Evolutionary conservation across 805 yeast genomes (phyloP).

Genomic region (Ogataea pini): DNA sequence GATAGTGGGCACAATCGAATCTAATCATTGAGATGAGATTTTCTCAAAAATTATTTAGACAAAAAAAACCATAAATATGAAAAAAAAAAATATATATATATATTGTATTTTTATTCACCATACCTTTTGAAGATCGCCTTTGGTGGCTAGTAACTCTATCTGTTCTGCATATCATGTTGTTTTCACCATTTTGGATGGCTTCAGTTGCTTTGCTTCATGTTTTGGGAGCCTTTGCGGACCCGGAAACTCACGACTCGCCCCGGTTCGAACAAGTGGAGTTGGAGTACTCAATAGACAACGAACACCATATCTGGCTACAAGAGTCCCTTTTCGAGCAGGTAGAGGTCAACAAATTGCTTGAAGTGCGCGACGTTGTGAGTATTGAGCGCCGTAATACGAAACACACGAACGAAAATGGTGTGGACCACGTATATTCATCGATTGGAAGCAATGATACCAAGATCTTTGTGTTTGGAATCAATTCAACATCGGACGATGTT

Average conservation of each 20-base stretch:
- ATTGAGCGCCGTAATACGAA: neutral
- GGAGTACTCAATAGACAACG: slow-evolving; percentile 1
- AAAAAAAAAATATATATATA: too few relatives aligned
- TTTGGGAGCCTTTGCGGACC: neutral
- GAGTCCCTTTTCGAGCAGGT: slow-evolving; percentile 2
- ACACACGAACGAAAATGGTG: neutral
- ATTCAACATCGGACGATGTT: slow-evolving; percentile 2
- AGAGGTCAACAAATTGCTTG: neutral
- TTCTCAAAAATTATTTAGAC: too few relatives aligned
- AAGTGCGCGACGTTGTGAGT: slow-evolving; percentile 1
- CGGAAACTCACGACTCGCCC: neutral
- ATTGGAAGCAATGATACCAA: slow-evolving; percentile 15
- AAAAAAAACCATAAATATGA: too few relatives aligned
- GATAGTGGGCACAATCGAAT: too few relatives aligned
- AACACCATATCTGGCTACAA: neutral
- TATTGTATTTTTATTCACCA: too few relatives aligned
- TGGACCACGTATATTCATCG: slow-evolving; percentile 6
- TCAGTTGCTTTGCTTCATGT: neutral
- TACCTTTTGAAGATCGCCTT: too few relatives aligned
- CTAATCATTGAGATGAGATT: too few relatives aligned
- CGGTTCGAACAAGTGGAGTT: slow-evolving; percentile 1
- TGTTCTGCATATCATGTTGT: too few relatives aligned
- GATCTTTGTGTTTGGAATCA: slow-evolving; percentile 16
- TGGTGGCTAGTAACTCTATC: too few relatives aligned
- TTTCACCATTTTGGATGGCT: neutral